Conservation (phyloP, 2,329 filamentous ascomycete species). For the Penicillium sp. region DNA sequence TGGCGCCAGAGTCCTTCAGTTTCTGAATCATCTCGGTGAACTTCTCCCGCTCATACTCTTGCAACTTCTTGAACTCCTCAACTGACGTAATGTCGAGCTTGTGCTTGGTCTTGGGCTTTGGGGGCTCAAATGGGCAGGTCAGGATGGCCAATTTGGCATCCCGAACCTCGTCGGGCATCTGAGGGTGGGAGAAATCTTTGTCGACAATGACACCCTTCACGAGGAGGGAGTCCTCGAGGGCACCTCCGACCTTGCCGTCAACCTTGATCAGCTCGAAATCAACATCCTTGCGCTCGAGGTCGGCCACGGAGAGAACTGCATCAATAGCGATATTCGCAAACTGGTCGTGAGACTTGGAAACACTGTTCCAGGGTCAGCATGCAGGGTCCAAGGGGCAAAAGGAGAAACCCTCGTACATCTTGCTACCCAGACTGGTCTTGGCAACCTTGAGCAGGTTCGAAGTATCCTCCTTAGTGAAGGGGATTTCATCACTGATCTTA, state of each 20-base stretch:
- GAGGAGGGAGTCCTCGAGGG: constrained; percentile 83
- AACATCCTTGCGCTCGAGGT: constrained; percentile 90
- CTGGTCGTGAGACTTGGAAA: constrained; percentile 96
- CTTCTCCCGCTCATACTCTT: constrained; percentile 90
- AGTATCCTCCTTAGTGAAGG: constrained; percentile 71
- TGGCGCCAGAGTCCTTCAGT: constrained; percentile 94
- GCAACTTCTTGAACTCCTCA: constrained; percentile 96
- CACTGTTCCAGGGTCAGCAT: too few species aligned
- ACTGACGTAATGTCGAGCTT: constrained; percentile 95
- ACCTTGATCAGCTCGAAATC: constrained; percentile 99
- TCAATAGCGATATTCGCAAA: constrained; percentile 96
- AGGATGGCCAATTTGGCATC: constrained; percentile 97
- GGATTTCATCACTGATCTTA: constrained; percentile 80
- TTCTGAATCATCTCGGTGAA: constrained; percentile 98
- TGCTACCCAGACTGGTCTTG: constrained; percentile 90
- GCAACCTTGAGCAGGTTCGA: constrained; percentile 87
- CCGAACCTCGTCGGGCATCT: constrained; percentile 91
- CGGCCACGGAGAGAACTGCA: constrained; percentile 89
- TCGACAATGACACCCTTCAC: constrained; percentile 98
- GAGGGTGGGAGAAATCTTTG: constrained; percentile 98
- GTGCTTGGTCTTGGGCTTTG: constrained; percentile 99
- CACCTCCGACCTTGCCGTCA: constrained; percentile 90
- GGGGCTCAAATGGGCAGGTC: constrained; percentile 95
- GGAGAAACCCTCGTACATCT: constrained; percentile 56
- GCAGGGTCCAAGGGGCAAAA: too few species aligned